A percentile compares a stretch with the other conserved stretches of the same genome.
phyloP scores from a whole-genome alignment of 768 basidiomycete genomes.

The Podaxis sp. region DNA sequence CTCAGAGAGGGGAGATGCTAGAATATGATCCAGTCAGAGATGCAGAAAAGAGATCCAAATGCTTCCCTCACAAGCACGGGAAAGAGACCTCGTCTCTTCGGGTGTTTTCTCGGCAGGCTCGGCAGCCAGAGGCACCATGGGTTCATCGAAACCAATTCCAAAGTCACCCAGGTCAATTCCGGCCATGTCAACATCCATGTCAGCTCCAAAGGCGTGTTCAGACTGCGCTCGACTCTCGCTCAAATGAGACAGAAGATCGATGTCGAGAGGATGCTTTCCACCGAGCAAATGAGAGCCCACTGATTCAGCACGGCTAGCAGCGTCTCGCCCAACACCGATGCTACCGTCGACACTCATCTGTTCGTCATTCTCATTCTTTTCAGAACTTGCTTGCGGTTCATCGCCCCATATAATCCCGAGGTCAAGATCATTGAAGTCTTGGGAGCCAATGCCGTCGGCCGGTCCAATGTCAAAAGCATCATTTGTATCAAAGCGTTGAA shows the following conservation, averaged over 20 bases:
- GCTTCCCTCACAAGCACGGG: slow-evolving; percentile 63
- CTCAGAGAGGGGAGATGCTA: slow-evolving; percentile 78
- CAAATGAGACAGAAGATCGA: slow-evolving; percentile 62
- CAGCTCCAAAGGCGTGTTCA: slow-evolving; percentile 63
- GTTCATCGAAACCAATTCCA: slow-evolving; percentile 68
- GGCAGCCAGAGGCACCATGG: slow-evolving; percentile 43
- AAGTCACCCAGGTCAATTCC: slow-evolving; percentile 65
- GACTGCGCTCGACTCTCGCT: slow-evolving; percentile 63
- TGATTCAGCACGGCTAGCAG: slow-evolving; percentile 51
- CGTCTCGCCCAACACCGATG: slow-evolving; percentile 78
- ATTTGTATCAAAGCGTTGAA: slow-evolving; percentile 62
- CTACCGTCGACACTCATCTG: slow-evolving; percentile 58
- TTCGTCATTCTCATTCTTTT: slow-evolving; percentile 43
- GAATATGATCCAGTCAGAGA: slow-evolving; percentile 3
- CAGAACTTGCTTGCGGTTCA: slow-evolving; percentile 40
- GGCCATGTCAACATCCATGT: slow-evolving; percentile 48
- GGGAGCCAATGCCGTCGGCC: slow-evolving; percentile 82
- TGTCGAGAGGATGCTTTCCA: slow-evolving; percentile 47
- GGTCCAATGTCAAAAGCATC: slow-evolving; percentile 82
- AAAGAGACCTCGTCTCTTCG: slow-evolving; percentile 56
- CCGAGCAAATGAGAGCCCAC: slow-evolving; percentile 64
- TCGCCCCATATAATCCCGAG: slow-evolving; percentile 80
- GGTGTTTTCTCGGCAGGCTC: slow-evolving; percentile 52
- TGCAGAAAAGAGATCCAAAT: neutral
- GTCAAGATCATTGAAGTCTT: slow-evolving; percentile 73